Evolutionary conservation across 2,329 filamentous ascomycete species (phyloP), one percentile per base, ranked within the genome.

Genomic region (Madurella fahalii): DNA sequence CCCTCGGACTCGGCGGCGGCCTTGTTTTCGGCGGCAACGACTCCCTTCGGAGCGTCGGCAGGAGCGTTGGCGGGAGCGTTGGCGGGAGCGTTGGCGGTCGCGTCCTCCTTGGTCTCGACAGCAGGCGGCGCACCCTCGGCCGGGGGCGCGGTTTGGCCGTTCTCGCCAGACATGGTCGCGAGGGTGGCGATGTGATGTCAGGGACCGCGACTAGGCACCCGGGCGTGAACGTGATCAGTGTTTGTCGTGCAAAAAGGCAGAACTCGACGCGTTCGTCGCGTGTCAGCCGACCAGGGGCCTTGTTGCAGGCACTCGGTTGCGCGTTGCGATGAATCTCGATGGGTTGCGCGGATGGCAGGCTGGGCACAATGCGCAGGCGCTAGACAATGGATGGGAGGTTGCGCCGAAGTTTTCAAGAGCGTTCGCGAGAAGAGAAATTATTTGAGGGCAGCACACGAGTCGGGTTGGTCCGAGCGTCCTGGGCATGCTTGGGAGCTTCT

Each of bases 161-260:
- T 60, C 57, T 67, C 64, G 60, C 63, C 62, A 56, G 66, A 64
- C 66, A 63, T 63, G 57, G 54, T 59, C 49, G 46, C 52, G 54
- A 46, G 40, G 42, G 60, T 60, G 59, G 60, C 61, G 58, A 61
- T 60, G 64, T 63, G 60, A 59, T 64, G 58, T 63, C 60, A 59
- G 59, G 34, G 11, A 58, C 58, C 54, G 54, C 56, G 61, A 59
- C 59, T 58, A 54, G 50, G 56, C 50, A 52, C 53, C 41, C 39
- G 49, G 50, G 54, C 32, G 39, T 41, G 50, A 52, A 37, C 34
- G 34, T 34, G 37, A 39, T 37, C 30, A 47, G 17, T 56, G 55
- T 58, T 63, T 61, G 54, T 53, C 42, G 40, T 47, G 56, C 53
- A 50, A 57, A 56, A 57, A 54, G 25, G 44, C 45, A 53, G 40